Evolutionary conservation across 2,329 filamentous ascomycete species (phyloP), one percentile per base, ranked within the genome.

Genomic region (Mariannaea sp.): DNA sequence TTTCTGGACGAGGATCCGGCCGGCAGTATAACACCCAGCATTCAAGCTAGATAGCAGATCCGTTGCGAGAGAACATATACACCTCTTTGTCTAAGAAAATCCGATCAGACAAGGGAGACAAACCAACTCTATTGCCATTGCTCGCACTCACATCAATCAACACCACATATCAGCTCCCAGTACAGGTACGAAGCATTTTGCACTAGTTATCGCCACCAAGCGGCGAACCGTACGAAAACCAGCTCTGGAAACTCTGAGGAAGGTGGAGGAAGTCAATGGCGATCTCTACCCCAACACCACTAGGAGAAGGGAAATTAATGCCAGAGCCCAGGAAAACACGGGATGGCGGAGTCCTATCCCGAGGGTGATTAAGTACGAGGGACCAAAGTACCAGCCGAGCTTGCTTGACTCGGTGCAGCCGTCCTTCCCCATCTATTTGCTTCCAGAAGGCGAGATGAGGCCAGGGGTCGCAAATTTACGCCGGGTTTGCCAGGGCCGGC

Each of bases 381-480:
- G 14, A 43, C 36, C 39, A 42, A 58, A 40, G 46, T 55, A 53
- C 38, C 27, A 16, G 39, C 35, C 49, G 33, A 20, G 22, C 26
- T 12, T 29, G 26, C 30, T 46, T 48, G 38, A 52, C 49, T 54
- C 49, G 51, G 49, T 49, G 44, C 46, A 54, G 33, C 33, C 46
- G 50, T 52, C 45, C 16, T 56, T 47, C 43, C 49, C 51, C 45
- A 44, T 9, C 24, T 17, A 13, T 52, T 52, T 52, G 53, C 44
- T 59, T 60, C 50, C 42, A 59, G 57, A 61, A 55, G 53, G 59
- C 48, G 53, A 47, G 58, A 52, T 55, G 53, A 59, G 50, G 41
- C 50, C 42, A n/a, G 58, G 58, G 45, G 13, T 42, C 39, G 39
- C 53, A 57, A 59, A 51, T 52, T 55, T 52, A 55, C 55, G 56